Evolutionary conservation across 805 yeast species (phyloP).

Genomic region (Starmera amethionina): DNA sequence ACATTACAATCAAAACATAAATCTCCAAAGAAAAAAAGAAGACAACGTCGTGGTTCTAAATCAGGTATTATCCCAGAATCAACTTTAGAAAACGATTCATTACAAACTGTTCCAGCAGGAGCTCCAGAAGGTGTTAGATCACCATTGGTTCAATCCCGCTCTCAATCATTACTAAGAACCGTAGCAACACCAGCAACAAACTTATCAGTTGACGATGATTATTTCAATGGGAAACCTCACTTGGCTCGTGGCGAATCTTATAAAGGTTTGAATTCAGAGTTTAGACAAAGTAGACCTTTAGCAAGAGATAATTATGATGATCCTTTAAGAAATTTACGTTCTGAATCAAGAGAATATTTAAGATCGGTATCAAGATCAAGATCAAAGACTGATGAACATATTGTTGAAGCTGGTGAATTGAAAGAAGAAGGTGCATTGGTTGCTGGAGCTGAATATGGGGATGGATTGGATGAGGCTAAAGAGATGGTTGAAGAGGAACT

Average conservation of each 20-base stretch:
- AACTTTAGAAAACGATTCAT: slow-evolving; percentile 27
- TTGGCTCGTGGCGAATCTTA: slow-evolving; percentile 74
- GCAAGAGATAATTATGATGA: slow-evolving; percentile 16
- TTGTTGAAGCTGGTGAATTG: slow-evolving; percentile 29
- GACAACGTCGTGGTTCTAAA: slow-evolving; percentile 6
- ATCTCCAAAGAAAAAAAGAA: slow-evolving; percentile 7
- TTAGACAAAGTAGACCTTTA: slow-evolving; percentile 14
- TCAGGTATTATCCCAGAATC: slow-evolving; percentile 20
- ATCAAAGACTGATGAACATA: slow-evolving; percentile 31
- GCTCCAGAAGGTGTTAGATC: slow-evolving; percentile 33
- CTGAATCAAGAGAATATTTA: slow-evolving; percentile 34
- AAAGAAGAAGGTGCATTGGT: slow-evolving; percentile 49
- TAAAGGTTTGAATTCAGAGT: slow-evolving; percentile 42
- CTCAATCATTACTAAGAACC: slow-evolving; percentile 12
- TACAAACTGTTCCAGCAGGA: slow-evolving; percentile 34
- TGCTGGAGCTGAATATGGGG: slow-evolving; percentile 28
- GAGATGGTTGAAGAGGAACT: slow-evolving; percentile 3
- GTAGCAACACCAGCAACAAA: neutral
- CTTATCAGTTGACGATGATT: neutral
- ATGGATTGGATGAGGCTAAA: slow-evolving; percentile 6
- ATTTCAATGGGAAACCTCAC: slow-evolving; percentile 36
- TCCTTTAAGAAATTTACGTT: slow-evolving; percentile 19
- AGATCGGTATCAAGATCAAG: slow-evolving; percentile 60
- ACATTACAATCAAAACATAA: slow-evolving; percentile 11
- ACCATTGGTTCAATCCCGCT: slow-evolving; percentile 19